Evolutionary conservation across 2,329 filamentous ascomycete species (phyloP), one percentile per base, ranked within the genome.

Genomic region (Nothophoma quercina): DNA sequence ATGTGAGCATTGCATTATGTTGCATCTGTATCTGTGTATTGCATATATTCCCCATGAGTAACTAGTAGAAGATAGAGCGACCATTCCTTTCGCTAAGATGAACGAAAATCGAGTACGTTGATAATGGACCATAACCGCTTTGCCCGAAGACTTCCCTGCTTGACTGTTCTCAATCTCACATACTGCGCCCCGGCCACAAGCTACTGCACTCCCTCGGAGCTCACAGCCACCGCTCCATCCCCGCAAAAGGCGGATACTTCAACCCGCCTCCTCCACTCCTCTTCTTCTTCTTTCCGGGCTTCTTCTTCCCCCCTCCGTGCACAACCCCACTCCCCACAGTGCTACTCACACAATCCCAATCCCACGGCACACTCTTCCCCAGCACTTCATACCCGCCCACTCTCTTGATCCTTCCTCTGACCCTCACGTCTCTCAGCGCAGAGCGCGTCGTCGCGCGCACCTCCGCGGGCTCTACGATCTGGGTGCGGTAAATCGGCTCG

Each of bases 311-410:
- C 4, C 22, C 15, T 4, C 53, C 41, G 0, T 44, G 50, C 7
- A 28, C 33, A 29, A 16, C 49, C 29, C 52, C 53, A 32, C 64
- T 65, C 3, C 58, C 62, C 3, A 55, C 59, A 1, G 61, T 61
- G 44, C 67, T 72, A 43, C 68, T 70, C 10, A 72, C 57, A 25
- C 69, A 71, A 21, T 72, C 70, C 70, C 70, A 72, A 46, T 65
- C 62, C 67, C 69, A 72, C 7, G 70, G 70, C 3, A 70, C 64
- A 26, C 67, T 58, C 22, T 40, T 54, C 1, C 69, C 64, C n/a
- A 70, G 25, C 1, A 71, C 63, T 19, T 72, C 65, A 29, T 70
- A 72, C 1, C 68, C 70, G 8, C 68, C 66, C 13, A 72, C 68
- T 29, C 67, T 50, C 19, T 68, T 50, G 35, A 69, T 33, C 6